phyloP scores from a whole-genome alignment of 2,329 filamentous ascomycete species.

The Hirsutella rhossiliensis region DNA sequence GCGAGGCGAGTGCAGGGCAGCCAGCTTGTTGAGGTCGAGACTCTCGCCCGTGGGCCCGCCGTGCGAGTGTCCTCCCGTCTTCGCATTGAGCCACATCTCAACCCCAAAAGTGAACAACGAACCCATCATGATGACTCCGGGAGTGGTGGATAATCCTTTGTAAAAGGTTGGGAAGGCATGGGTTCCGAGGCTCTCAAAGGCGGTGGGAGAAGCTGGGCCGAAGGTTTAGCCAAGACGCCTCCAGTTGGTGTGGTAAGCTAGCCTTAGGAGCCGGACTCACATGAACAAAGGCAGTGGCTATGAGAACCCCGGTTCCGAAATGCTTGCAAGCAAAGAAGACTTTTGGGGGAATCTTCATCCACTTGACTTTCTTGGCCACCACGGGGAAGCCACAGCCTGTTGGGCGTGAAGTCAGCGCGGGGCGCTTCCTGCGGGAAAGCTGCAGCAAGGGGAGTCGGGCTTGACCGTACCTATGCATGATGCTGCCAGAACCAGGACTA shows the following conservation, averaged over 20 bases:
- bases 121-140: constrained; percentile 53
- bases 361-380: constrained; percentile 40
- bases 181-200: constrained; percentile 40
- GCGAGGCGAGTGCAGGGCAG: background rate
- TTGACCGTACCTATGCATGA: constrained; percentile 12
- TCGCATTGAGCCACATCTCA: constrained; percentile 48
- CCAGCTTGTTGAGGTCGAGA: background rate
- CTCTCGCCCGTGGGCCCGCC: constrained; percentile 37
- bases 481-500: constrained; percentile 15
- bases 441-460: background rate
- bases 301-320: constrained; percentile 61
- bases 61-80: constrained; percentile 46
- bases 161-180: constrained; percentile 49
- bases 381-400: constrained; percentile 38
- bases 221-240: too few species aligned
- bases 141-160: constrained; percentile 47
- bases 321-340: constrained; percentile 52
- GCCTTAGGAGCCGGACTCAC: constrained; percentile 14
- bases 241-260: background rate
- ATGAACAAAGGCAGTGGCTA: constrained; percentile 65
- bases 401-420: too few species aligned
- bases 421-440: background rate
- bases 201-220: constrained; percentile 49
- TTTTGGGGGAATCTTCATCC: constrained; percentile 43
- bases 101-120: constrained; percentile 48